Evolutionary conservation across 2,329 filamentous ascomycete genomes (phyloP).

Genomic region (Diaporthe citrichinensis): DNA sequence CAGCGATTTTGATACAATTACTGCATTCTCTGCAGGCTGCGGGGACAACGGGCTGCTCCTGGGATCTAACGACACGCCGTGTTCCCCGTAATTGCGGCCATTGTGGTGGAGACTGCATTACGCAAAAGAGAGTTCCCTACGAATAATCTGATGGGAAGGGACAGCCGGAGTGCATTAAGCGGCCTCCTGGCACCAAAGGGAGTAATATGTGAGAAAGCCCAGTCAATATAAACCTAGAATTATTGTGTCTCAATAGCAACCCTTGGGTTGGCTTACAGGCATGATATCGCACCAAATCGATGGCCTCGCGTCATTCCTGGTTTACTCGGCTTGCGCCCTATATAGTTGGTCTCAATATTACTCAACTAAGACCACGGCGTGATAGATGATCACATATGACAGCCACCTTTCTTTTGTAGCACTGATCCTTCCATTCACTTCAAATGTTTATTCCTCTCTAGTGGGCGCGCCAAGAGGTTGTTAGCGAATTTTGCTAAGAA

Average conservation of each 20-base stretch:
- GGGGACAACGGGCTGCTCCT: neutral
- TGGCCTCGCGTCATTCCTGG: neutral
- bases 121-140: neutral
- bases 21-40: constrained; percentile 15
- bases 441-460: no score
- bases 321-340: neutral
- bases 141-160: neutral
- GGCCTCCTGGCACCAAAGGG: no score
- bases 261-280: neutral
- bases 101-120: neutral
- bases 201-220: neutral
- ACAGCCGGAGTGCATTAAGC: neutral
- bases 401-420: no score
- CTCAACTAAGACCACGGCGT: no score
- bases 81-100: neutral
- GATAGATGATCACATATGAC: no score
- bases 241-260: no score
- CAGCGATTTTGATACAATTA: constrained; percentile 6
- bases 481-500: neutral
- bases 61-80: neutral
- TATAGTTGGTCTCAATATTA: neutral
- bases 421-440: no score
- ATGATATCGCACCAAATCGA: neutral
- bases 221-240: no score
- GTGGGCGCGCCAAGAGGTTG: no score